Evolutionary conservation across 129 eudicot genomes (phyloP).

Genomic region (Helianthus tuberosus): DNA sequence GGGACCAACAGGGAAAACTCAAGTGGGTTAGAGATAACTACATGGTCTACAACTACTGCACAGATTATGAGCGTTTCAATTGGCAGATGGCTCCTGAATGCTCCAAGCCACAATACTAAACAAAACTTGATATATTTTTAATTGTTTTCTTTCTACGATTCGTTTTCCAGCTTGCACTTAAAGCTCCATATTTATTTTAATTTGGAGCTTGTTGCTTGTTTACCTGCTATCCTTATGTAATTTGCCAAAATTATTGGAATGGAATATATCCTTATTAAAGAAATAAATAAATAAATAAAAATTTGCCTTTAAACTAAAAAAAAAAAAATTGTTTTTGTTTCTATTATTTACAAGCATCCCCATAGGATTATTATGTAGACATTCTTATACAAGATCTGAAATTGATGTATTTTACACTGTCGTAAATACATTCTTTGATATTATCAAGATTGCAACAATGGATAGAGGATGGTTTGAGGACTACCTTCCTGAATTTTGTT

Average conservation of each 20-base stretch:
- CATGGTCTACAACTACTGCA: slow-evolving; percentile 64
- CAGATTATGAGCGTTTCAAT: slow-evolving; percentile 43
- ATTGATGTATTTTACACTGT: not conserved
- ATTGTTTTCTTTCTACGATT: not conserved
- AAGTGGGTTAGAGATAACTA: slow-evolving; percentile 49
- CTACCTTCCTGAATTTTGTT: too few relatives aligned
- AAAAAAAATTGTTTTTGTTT: not conserved
- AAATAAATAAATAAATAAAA: too few relatives aligned
- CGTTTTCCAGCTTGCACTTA: not conserved
- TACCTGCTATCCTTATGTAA: too few relatives aligned
- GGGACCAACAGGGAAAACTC: slow-evolving; percentile 35
- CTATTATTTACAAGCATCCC: too few relatives aligned
- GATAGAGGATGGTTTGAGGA: too few relatives aligned
- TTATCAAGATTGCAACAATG: not conserved
- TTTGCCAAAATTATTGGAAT: too few relatives aligned
- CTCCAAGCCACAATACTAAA: slow-evolving; percentile 45
- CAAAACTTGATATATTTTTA: not conserved
- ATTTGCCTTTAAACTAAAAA: too few relatives aligned
- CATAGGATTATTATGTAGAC: not conserved
- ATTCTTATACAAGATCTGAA: not conserved
- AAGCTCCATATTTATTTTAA: not conserved
- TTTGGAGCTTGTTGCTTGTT: too few relatives aligned
- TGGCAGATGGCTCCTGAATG: slow-evolving; percentile 63
- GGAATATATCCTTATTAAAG: too few relatives aligned
- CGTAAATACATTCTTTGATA: not conserved